These are phyloP conservation scores for Aspergillus hancockii DNA, from an alignment of 495 filamentous ascomycete genomes.

Conservation along the genomic window DNA sequence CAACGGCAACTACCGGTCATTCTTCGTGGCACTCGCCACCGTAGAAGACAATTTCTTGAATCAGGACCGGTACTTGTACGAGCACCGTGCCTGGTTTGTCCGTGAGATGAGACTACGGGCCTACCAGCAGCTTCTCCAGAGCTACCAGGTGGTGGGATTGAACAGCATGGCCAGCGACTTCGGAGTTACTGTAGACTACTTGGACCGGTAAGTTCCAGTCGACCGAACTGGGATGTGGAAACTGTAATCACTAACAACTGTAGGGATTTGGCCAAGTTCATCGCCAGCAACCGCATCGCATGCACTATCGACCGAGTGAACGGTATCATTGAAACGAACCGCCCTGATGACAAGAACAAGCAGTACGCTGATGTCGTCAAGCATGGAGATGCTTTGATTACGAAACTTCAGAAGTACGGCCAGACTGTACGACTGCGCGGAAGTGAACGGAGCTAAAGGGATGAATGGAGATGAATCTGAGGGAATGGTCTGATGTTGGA, in stretches of 20 bases:
- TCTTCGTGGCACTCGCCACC: conserved; percentile 86
- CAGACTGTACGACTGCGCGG: conserved; percentile 92
- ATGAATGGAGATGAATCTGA: conserved; percentile 7
- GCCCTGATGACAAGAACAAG: conserved; percentile 98
- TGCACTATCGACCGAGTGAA: conserved; percentile 98
- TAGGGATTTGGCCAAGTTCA: conserved; percentile 95
- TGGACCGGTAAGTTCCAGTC: conserved; percentile 70
- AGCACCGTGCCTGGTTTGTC: conserved; percentile 94
- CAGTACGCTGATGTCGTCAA: conserved; percentile 97
- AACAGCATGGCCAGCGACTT: conserved; percentile 96
- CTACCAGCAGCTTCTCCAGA: conserved; percentile 96
- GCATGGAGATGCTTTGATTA: conserved; percentile 95
- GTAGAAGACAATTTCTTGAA: conserved; percentile 93
- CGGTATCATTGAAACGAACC: conserved; percentile 95
- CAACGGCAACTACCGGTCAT: conserved; percentile 86
- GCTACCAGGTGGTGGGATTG: conserved; percentile 93
- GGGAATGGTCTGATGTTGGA: conserved; percentile 8
- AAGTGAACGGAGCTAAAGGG: conserved; percentile 73
- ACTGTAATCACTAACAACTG: conserved; percentile 18
- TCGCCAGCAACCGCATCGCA: conserved; percentile 87
- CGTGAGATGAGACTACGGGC: conserved; percentile 95
- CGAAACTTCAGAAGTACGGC: conserved; percentile 98
- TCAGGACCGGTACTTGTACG: conserved; percentile 89
- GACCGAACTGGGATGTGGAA: neutral
- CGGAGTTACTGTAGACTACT: conserved; percentile 91